Evolutionary conservation across 208 protist genomes (phyloP).

Genomic region (Sergeia podlipaevii): DNA sequence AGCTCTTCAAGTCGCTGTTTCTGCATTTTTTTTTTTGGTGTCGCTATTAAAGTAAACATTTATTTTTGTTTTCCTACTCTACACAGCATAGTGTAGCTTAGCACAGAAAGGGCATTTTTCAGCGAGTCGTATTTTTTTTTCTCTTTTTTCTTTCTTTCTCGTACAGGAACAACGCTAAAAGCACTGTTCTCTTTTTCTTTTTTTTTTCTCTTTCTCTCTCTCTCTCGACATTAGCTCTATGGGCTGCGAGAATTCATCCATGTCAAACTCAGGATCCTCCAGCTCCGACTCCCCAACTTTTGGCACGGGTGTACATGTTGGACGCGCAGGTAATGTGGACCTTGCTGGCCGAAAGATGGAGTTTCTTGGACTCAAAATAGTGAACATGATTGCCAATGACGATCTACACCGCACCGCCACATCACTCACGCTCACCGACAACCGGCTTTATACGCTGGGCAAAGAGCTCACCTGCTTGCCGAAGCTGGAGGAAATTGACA

Average conservation of each 20-base stretch:
- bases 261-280: conserved; percentile 1
- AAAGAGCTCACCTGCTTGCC: conserved; percentile 72
- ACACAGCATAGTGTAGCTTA: neutral
- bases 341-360: conserved; percentile 63
- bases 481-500: conserved; percentile 70
- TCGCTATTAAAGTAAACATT: neutral
- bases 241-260: conserved; percentile 20
- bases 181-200: neutral
- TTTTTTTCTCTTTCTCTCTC: neutral
- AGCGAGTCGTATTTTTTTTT: neutral
- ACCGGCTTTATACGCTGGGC: conserved; percentile 72
- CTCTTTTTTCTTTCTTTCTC: neutral
- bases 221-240: conserved; percentile 9
- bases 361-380: conserved; percentile 45
- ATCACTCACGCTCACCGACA: conserved; percentile 68
- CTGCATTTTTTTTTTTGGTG: conserved; percentile 7
- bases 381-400: conserved; percentile 66
- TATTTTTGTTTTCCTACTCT: neutral
- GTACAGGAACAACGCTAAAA: neutral
- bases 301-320: conserved; percentile 77
- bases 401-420: conserved; percentile 61
- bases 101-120: neutral
- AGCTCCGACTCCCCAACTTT: conserved; percentile 27
- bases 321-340: conserved; percentile 77
- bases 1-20: no score